These are phyloP conservation scores for Colletotrichum noveboracense DNA, from an alignment of 2,329 filamentous ascomycete genomes.

Conservation along the genomic window DNA sequence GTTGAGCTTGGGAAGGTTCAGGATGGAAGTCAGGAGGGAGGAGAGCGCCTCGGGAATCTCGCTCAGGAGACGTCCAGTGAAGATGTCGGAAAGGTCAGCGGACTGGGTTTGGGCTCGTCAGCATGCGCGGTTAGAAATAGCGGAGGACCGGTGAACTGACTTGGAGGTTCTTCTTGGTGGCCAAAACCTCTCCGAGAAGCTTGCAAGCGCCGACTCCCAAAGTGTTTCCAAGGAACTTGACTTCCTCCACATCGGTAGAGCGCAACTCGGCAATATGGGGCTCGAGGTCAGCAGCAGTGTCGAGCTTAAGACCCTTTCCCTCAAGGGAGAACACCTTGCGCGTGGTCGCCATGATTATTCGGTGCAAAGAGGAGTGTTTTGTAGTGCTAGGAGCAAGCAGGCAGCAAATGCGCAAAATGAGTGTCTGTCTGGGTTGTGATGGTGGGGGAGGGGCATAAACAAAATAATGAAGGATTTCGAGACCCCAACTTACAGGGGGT, in stretches of 20 bases:
- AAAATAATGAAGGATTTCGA: conserved; percentile 17
- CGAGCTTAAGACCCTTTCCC: conserved; percentile 90
- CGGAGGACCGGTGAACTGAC: conserved; percentile 45
- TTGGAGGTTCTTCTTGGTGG: conserved; percentile 82
- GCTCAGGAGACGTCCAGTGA: conserved; percentile 89
- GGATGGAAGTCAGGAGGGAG: conserved; percentile 82
- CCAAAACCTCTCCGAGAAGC: conserved; percentile 81
- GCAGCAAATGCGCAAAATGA: conserved; percentile 18
- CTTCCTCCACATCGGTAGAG: conserved; percentile 81
- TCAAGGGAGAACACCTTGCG: conserved; percentile 85
- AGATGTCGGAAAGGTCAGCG: conserved; percentile 96
- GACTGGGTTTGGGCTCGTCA: conserved; percentile 46
- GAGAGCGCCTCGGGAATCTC: conserved; percentile 93
- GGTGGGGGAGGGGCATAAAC: conserved; percentile 20
- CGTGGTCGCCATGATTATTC: conserved; percentile 11
- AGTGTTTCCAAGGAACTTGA: conserved; percentile 89
- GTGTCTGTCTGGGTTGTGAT: conserved; percentile 9
- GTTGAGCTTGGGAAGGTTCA: conserved; percentile 84
- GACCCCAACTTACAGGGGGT: conserved; percentile 10
- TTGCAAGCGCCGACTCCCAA: conserved; percentile 88
- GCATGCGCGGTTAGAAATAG: neutral
- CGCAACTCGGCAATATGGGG: conserved; percentile 79
- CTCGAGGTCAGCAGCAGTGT: conserved; percentile 86
- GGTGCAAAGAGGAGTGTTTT: neutral
- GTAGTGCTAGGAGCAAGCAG: neutral